Evolutionary conservation across 2,329 filamentous ascomycete genomes (phyloP), one percentile per base, ranked within the genome.

Genomic region (Sporothrix pseudoabietina): DNA sequence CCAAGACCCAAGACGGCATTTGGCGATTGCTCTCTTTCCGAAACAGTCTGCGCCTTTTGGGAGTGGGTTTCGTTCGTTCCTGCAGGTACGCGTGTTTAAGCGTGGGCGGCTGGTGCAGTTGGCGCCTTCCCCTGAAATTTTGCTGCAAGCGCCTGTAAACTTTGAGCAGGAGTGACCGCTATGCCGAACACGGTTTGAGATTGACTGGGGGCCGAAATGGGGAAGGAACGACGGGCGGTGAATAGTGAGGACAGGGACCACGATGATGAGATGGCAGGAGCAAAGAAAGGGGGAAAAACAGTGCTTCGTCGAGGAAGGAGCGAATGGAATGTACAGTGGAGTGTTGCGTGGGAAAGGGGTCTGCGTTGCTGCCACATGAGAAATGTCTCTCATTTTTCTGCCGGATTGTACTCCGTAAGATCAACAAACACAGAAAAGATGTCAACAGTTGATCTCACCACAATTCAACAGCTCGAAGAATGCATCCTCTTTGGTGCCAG

Each of bases 51-150:
- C 35, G 61, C 61, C 61, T 63, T 41, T 63, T 22, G 32, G 16
- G 55, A 35, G 19, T 32, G 59, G 59, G 35, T 26, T 63, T 63
- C 19, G 35, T 41, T 63, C 35, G 59, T 63, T 63, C 59, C 59
- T 63, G 59, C 59, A 63, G 59, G 35, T 35, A 63, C 32, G n/a
- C 19, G 39, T 47, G 61, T n/a, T 44, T 65, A 47, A 65, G 61
- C 61, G 61, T 44, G n/a, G 57, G 57, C 19, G 57, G 57, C 35
- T 41, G 57, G 39, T 16, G 5, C 30, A 55, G n/a, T 32, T n/a
- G 39, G 35, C 39, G 22, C 61, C 39, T 63, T 41, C 39, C 61
- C 61, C 61, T 65, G 61, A n/a, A 44, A 65, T 44, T 44, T 26
- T 55, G 10, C 12, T 16, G 39, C 39, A 65, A 65, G 61, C 22